Percentiles rank a stretch among this genome's conserved stretches.
These are phyloP conservation scores for Saccharomyces eubayanus DNA, from an alignment of 805 yeast species.

Conservation along the genomic window DNA sequence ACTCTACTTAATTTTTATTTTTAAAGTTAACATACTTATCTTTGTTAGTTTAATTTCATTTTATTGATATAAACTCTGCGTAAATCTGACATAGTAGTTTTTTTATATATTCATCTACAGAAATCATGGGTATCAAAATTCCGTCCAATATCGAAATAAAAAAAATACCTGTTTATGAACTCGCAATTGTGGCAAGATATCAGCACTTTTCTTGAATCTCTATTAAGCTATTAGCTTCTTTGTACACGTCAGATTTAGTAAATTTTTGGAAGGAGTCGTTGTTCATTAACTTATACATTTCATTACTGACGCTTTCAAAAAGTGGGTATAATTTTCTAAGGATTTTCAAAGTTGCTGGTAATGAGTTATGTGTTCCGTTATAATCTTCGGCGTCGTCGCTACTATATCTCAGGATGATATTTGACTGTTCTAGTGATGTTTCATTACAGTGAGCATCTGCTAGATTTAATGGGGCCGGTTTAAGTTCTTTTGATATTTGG, in stretches of 20 bases:
- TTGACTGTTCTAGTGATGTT: background rate
- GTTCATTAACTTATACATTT: constrained; percentile 55
- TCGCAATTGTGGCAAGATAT: background rate
- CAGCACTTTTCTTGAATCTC: background rate
- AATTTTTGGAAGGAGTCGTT: constrained; percentile 70
- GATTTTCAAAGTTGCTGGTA: constrained; percentile 27
- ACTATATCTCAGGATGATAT: background rate
- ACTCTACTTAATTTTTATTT: no score
- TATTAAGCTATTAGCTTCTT: constrained; percentile 20
- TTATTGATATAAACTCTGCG: background rate
- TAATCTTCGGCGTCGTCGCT: background rate
- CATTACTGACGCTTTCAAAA: constrained; percentile 41
- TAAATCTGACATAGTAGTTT: no score
- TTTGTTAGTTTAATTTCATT: no score
- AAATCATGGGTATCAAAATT: background rate
- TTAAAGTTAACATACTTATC: no score
- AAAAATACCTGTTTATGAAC: background rate
- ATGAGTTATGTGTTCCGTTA: background rate
- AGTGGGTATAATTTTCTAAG: constrained; percentile 36
- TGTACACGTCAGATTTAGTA: constrained; percentile 35
- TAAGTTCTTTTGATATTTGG: background rate
- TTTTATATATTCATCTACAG: background rate
- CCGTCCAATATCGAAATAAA: background rate
- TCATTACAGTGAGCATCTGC: background rate
- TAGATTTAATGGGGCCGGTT: constrained; percentile 3